phyloP scores from a whole-genome alignment of 2,329 filamentous ascomycete species.

The Helotiales sp. region DNA sequence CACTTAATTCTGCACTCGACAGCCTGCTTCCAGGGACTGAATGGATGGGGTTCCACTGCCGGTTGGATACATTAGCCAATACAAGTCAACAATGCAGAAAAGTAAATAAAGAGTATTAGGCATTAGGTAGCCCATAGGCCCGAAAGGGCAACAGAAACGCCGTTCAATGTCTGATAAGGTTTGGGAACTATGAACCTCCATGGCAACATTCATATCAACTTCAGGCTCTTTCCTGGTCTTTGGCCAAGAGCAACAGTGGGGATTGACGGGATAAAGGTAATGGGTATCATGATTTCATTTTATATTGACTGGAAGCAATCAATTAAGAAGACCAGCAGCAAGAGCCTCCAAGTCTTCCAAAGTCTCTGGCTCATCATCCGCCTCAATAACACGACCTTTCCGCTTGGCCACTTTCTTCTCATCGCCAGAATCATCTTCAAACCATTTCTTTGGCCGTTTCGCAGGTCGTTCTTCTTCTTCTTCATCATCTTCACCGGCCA shows the following conservation, averaged over 20 bases:
- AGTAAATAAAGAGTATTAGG: neutral
- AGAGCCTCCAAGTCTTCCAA: slow-evolving; percentile 79
- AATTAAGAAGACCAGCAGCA: slow-evolving; percentile 72
- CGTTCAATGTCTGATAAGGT: neutral
- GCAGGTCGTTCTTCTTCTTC: slow-evolving; percentile 59
- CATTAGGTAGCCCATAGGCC: neutral
- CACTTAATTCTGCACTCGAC: too few species aligned
- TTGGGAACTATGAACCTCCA: neutral
- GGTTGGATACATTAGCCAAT: neutral
- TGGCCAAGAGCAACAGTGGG: neutral
- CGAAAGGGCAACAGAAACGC: neutral
- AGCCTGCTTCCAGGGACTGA: neutral
- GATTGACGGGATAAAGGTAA: neutral
- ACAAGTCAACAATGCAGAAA: neutral
- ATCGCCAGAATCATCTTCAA: slow-evolving; percentile 67
- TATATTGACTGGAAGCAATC: slow-evolving; percentile 9
- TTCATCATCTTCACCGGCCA: slow-evolving; percentile 47
- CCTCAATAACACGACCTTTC: slow-evolving; percentile 61
- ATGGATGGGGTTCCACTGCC: neutral
- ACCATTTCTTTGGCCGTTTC: slow-evolving; percentile 80
- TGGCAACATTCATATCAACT: neutral
- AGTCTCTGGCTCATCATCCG: slow-evolving; percentile 74
- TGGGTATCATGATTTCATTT: slow-evolving; percentile 32
- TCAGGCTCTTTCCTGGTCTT: neutral
- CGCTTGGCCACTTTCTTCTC: slow-evolving; percentile 51